A percentile compares a stretch with the other conserved stretches of the same genome.
Conservation (phyloP, 768 basidiomycete genomes). For the Suillus clintonianus region DNA sequence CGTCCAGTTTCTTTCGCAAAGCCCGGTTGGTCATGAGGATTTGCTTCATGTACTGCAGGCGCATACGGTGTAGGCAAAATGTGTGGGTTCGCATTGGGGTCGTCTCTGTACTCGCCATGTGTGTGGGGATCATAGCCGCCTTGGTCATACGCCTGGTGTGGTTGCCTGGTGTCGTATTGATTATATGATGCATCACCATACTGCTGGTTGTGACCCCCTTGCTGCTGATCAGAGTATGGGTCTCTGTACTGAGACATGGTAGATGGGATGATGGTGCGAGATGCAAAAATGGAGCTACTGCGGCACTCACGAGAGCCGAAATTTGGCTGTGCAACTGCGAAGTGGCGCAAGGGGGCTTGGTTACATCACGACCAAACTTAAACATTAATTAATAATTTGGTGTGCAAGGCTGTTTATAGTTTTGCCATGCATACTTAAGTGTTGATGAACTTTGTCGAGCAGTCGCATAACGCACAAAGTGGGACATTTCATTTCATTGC, state of each 20-base stretch:
- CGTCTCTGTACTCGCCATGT: conserved; percentile 38
- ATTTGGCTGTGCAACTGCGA: conserved; percentile 3
- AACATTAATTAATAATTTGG: not conserved
- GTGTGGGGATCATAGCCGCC: conserved; percentile 35
- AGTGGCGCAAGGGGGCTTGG: not conserved
- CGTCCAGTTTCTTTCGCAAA: conserved; percentile 29
- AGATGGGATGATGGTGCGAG: not conserved
- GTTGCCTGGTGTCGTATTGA: conserved; percentile 45
- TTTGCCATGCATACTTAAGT: not conserved
- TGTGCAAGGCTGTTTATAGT: not conserved
- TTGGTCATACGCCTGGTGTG: conserved; percentile 57
- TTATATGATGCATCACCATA: conserved; percentile 43
- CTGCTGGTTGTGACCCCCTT: conserved; percentile 28
- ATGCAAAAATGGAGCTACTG: not conserved
- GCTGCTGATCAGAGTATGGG: conserved; percentile 45
- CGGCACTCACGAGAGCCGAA: not conserved
- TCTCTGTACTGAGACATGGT: conserved; percentile 55
- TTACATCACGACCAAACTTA: no score
- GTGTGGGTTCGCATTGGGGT: conserved; percentile 27
- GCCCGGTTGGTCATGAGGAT: conserved; percentile 44
- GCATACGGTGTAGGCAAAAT: conserved; percentile 9
- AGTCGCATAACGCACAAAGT: not conserved
- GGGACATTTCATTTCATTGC: not conserved
- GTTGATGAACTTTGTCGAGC: no score
- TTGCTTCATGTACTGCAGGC: conserved; percentile 30